Evolutionary conservation across 345 rosid species (phyloP).

Genomic region (Populus davidiana): DNA sequence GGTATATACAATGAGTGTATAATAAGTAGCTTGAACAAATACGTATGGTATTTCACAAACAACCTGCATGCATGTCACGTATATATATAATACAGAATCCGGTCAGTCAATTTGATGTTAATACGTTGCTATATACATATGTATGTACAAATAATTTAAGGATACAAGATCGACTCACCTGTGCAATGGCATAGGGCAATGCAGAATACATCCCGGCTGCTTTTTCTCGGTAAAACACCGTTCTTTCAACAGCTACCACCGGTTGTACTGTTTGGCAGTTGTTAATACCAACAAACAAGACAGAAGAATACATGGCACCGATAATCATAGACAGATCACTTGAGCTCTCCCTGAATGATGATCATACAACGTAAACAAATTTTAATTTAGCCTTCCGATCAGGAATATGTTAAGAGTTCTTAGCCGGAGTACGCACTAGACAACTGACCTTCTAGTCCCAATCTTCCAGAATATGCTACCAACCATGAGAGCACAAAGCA

Average conservation of each 20-base stretch:
- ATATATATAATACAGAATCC: background rate
- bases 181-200: conserved; percentile 55
- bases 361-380: background rate
- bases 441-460: conserved; percentile 36
- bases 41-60: conserved; percentile 65
- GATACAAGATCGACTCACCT: conserved; percentile 33
- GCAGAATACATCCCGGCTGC: conserved; percentile 59
- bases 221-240: conserved; percentile 60
- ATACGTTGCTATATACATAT: background rate
- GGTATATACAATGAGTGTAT: conserved; percentile 59
- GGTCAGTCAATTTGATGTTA: background rate
- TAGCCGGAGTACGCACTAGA: background rate
- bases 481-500: conserved; percentile 33
- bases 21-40: conserved; percentile 57
- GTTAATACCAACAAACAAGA: conserved; percentile 46
- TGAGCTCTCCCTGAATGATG: conserved; percentile 29
- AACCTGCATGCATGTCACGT: conserved; percentile 45
- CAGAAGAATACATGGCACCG: conserved; percentile 48
- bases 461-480: conserved; percentile 49
- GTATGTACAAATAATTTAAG: background rate
- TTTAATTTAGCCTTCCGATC: background rate
- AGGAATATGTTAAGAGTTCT: background rate
- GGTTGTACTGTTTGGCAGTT: conserved; percentile 51
- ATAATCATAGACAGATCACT: conserved; percentile 40
- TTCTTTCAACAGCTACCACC: conserved; percentile 51